These are phyloP conservation scores for Chrysosporium queenslandicum DNA, from an alignment of 2,329 filamentous ascomycete genomes.

Conservation along the genomic window DNA sequence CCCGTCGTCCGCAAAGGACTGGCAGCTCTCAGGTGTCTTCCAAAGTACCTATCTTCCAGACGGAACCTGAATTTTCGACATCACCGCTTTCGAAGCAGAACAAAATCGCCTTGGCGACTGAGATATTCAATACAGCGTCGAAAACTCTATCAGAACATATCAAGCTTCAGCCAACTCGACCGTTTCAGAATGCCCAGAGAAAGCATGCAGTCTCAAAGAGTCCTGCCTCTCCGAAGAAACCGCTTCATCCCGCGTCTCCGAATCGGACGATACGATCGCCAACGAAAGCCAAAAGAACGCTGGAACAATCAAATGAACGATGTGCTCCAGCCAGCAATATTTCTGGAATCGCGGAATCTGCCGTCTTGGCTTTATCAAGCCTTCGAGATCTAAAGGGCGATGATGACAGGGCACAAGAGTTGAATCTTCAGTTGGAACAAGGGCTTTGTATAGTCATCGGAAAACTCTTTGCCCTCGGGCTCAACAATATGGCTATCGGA, in stretches of 20 bases:
- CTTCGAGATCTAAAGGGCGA: slow-evolving; percentile 30
- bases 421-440: slow-evolving; percentile 34
- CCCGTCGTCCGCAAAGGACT: slow-evolving; percentile 13
- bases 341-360: slow-evolving; percentile 32
- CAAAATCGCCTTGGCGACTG: slow-evolving; percentile 36
- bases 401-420: slow-evolving; percentile 15
- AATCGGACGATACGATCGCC: slow-evolving; percentile 24
- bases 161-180: slow-evolving; percentile 19
- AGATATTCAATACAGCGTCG: slow-evolving; percentile 38
- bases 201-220: neutral
- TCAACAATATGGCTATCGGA: slow-evolving; percentile 34
- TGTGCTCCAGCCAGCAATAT: slow-evolving; percentile 20
- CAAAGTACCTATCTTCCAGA: slow-evolving; percentile 23
- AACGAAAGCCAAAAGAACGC: slow-evolving; percentile 19
- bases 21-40: slow-evolving; percentile 21
- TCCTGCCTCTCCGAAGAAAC: slow-evolving; percentile 12
- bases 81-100: slow-evolving; percentile 29
- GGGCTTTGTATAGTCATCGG: slow-evolving; percentile 36
- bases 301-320: slow-evolving; percentile 2
- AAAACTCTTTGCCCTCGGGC: slow-evolving; percentile 32
- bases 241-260: slow-evolving; percentile 24
- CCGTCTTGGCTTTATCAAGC: slow-evolving; percentile 31
- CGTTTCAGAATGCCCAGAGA: neutral
- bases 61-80: slow-evolving; percentile 21
- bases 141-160: slow-evolving; percentile 36